Conservation (phyloP, 495 filamentous ascomycete genomes). For the Penicillium macrosclerotiorum region DNA sequence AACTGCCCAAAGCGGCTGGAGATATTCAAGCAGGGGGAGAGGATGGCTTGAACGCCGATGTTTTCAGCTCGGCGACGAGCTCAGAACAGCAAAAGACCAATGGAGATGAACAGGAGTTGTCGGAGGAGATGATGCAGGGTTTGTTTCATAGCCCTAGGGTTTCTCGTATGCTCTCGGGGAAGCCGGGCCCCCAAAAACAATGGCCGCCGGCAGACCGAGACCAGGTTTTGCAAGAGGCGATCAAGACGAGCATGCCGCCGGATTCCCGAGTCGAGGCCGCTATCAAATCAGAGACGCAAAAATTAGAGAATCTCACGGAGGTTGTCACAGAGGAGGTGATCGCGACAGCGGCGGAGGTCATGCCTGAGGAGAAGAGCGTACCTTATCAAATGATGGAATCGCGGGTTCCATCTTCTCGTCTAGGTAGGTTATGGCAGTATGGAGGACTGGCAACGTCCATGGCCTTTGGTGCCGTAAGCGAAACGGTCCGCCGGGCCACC, state of each 20-base stretch:
- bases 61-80: conserved; percentile 45
- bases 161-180: conserved; percentile 49
- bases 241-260: background rate
- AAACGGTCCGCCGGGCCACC: conserved; percentile 71
- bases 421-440: conserved; percentile 92
- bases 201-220: conserved; percentile 4
- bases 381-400: conserved; percentile 81
- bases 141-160: conserved; percentile 62
- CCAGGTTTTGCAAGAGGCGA: background rate
- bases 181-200: conserved; percentile 13
- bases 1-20: conserved; percentile 55
- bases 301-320: conserved; percentile 19
- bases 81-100: conserved; percentile 11
- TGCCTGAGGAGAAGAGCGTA: conserved; percentile 18
- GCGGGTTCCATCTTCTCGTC: conserved; percentile 80
- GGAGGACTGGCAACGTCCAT: conserved; percentile 89
- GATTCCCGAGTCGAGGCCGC: background rate
- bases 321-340: conserved; percentile 25
- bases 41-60: conserved; percentile 55
- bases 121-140: conserved; percentile 58
- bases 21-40: conserved; percentile 38
- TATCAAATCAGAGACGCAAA: conserved; percentile 16
- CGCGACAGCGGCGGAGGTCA: conserved; percentile 8
- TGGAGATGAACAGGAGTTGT: conserved; percentile 38
- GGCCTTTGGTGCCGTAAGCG: conserved; percentile 88